Base-by-base conservation (phyloP, 2,329 filamentous ascomycete species). In the Orbilia oligospora region DNA sequence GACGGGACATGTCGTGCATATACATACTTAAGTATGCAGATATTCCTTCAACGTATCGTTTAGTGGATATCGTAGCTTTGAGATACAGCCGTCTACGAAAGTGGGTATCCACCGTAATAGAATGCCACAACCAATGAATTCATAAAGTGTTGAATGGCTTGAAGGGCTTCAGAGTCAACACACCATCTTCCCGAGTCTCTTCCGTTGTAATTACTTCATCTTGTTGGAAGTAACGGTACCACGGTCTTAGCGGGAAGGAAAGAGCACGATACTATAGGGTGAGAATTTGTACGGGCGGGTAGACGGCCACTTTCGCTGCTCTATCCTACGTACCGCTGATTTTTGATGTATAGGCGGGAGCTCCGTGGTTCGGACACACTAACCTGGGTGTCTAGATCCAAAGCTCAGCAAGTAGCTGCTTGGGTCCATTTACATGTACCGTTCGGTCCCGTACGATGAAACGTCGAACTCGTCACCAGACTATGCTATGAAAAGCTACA, bases 401-500 rank as follows among this genome's bases (percentile, higher is more conserved):
- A 61, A 61, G 55, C 55, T 61, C 14, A 20, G 24, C 55, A 44
- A 30, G 33, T 66, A 33, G 46, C 61, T n/a, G n/a, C n/a, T n/a
- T n/a, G n/a, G n/a, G n/a, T n/a, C n/a, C n/a, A n/a, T n/a, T n/a
- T n/a, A n/a, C n/a, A n/a, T n/a, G n/a, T n/a, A n/a, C n/a, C 49
- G 61, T 22, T 55, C 10, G 44, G 51, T 44, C 68, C 49, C 38
- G 69, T 12, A 10, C 16, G 20, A 66, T 66, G 61, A 49, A 58
- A 72, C 49, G 38, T 66, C 20, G 66, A 66, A 18, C 4, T n/a
- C 58, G 61, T 72, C 61, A 66, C 49, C 22, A 38, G 58, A 66
- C 46, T 36, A 30, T 27, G 20, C 36, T 61, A 24, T 44, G 36
- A 27, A 61, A 41, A 27, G 36, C 56, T 61, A 27, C 56, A 61